phyloP scores from a whole-genome alignment of 2,329 filamentous ascomycete species.

The Sporothrix globosa region DNA sequence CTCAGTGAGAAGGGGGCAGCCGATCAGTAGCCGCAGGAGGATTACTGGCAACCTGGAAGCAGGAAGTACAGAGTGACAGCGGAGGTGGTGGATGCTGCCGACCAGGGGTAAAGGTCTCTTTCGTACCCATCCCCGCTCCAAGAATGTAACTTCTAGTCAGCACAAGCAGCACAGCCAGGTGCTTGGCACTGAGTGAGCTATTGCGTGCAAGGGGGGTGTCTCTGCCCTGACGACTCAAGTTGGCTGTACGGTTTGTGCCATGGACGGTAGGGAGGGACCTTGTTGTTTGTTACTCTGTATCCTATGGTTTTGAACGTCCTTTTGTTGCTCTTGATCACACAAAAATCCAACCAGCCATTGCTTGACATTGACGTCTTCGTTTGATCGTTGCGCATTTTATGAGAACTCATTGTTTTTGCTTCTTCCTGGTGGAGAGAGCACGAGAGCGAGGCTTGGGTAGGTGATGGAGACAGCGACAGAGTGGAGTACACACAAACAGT shows the following conservation, averaged over 20 bases:
- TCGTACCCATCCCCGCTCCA: background rate
- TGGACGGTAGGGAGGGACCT: background rate
- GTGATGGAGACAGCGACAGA: no score
- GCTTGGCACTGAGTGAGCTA: conserved; percentile 11
- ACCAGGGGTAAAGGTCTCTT: conserved; percentile 14
- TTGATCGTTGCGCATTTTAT: no score
- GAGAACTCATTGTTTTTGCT: no score
- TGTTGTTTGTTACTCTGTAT: background rate
- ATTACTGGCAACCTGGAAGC: background rate
- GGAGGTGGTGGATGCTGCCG: background rate
- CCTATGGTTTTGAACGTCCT: background rate
- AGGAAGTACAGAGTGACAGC: conserved; percentile 6
- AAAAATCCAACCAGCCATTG: background rate
- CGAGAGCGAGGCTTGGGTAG: background rate
- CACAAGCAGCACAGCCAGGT: conserved; percentile 19
- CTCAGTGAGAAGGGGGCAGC: conserved; percentile 1
- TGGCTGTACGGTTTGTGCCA: background rate
- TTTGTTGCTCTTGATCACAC: no score
- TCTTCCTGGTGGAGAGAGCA: conserved; percentile 8
- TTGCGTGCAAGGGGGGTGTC: background rate
- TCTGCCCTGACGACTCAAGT: background rate
- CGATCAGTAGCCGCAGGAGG: background rate
- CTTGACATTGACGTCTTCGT: background rate
- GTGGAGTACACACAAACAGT: conserved; percentile 13
- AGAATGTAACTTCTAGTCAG: background rate